Percentiles rank a stretch among this genome's conserved stretches.
Evolutionary conservation across 108 stramenopile genomes (phyloP).

Genomic region (Skeletonema marinoi): DNA sequence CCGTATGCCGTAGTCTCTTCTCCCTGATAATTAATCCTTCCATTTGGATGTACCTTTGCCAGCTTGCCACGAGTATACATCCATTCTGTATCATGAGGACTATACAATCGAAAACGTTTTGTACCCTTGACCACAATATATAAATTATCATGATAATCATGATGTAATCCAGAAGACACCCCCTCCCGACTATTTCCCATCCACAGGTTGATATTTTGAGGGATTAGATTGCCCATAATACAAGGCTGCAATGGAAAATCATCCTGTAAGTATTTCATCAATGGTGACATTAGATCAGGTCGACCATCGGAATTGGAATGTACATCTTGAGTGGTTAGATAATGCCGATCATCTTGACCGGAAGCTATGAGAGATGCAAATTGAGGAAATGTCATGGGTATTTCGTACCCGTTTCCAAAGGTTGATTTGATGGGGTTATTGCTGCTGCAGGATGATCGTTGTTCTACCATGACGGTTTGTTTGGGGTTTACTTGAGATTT

Average conservation of each 20-base stretch:
- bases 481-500: conserved; percentile 5
- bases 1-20: conserved; percentile 45
- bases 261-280: conserved; percentile 33
- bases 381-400: conserved; percentile 29
- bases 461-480: conserved; percentile 31
- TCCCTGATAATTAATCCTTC: conserved; percentile 81
- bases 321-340: conserved; percentile 62
- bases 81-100: conserved; percentile 56
- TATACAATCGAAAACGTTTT: conserved; percentile 88
- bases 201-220: conserved; percentile 91
- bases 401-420: conserved; percentile 48
- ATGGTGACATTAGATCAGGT: conserved; percentile 54
- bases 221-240: conserved; percentile 71
- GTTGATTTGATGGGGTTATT: conserved; percentile 1
- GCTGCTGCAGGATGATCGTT: conserved; percentile 2
- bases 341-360: conserved; percentile 30
- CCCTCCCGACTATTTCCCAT: conserved; percentile 56
- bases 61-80: conserved; percentile 83
- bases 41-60: conserved; percentile 83
- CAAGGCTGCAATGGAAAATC: conserved; percentile 74
- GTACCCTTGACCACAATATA: conserved; percentile 85
- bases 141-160: conserved; percentile 99
- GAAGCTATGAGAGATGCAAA: conserved; percentile 24
- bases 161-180: conserved; percentile 90
- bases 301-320: conserved; percentile 44